Base-by-base conservation (phyloP, 139 green algal genomes). In the Coccomyxa sp. region DNA sequence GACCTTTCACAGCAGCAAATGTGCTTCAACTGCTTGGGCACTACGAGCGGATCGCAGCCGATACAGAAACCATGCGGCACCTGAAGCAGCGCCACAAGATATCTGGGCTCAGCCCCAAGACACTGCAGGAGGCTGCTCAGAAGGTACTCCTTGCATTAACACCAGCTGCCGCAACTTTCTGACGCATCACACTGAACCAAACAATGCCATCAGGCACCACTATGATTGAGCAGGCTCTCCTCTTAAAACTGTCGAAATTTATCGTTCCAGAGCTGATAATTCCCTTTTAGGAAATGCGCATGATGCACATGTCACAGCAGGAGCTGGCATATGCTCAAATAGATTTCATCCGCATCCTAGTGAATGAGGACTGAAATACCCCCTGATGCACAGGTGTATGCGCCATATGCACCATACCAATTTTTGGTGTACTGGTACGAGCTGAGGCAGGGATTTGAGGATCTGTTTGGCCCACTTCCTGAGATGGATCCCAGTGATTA, bases 11-110 rank as follows among this genome's bases (percentile, higher is more conserved):
- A 15, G 71, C 81, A 51, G 81, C 81, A 51, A 85, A 85, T 32
- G 60, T 85, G 71, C 57, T 85, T 58, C 81, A 85, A 74, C 81
- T 85, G n/a, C n/a, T 85, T n/a, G 63, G 81, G 9, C 81, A 85
- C 58, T 85, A 81, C 81, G 58, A 23, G 51, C 74, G 58, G 15
- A 76, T 85, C 9, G 68, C 81, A 59, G 79, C 68, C 68, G 81
- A 85, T 58, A 81, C 81, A 67, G 81, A 85, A 28, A 85, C 81
- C 9, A 18, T 81, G 74, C 81, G 81, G 14, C 81, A 85, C n/a
- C 74, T 85, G 27, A 60, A 81, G 23, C 66, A 85, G 12, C 0
- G 27, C 30, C 81, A 85, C 31, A 59, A 75, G 3, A 71, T 76
- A 10, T 25, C 51, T 17, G 45, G n/a, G 11, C 67, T 75, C 58